Conservation (phyloP, 495 filamentous ascomycete genomes). For the Talaromyces proteolyticus region DNA sequence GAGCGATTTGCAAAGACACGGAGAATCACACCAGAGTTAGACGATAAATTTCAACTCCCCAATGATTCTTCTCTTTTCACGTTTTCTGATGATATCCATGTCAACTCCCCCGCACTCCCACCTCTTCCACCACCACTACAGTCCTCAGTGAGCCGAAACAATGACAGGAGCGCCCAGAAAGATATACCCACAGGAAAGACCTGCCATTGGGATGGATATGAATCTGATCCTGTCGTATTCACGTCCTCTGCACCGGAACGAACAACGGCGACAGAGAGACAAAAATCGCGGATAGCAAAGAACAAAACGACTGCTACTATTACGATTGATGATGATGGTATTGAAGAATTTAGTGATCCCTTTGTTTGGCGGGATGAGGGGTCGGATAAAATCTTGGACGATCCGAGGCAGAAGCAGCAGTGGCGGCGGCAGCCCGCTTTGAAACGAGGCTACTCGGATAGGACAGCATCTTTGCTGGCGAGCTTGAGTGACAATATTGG, state of each 20-base stretch:
- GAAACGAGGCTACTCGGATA: constrained; percentile 7
- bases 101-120: background rate
- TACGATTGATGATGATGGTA: constrained; percentile 30
- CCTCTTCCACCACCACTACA: too few species aligned
- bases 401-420: too few species aligned
- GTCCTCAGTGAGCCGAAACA: too few species aligned
- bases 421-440: background rate
- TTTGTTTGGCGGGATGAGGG: constrained; percentile 17
- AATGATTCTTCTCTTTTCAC: constrained; percentile 16
- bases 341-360: constrained; percentile 36
- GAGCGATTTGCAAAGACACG: constrained; percentile 36
- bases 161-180: too few species aligned
- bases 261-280: constrained; percentile 5
- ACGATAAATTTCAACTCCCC: background rate
- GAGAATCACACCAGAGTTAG: constrained; percentile 21
- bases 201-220: constrained; percentile 14
- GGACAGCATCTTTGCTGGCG: constrained; percentile 35
- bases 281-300: background rate
- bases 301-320: constrained; percentile 16
- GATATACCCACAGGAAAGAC: constrained; percentile 11
- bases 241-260: constrained; percentile 40
- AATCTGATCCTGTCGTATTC: constrained; percentile 48
- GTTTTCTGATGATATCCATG: constrained; percentile 29
- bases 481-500: constrained; percentile 13
- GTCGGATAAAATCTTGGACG: constrained; percentile 21